Evolutionary conservation across 768 basidiomycete genomes (phyloP), one percentile per base, ranked within the genome.

Genomic region (Lactarius pseudohatsudake): DNA sequence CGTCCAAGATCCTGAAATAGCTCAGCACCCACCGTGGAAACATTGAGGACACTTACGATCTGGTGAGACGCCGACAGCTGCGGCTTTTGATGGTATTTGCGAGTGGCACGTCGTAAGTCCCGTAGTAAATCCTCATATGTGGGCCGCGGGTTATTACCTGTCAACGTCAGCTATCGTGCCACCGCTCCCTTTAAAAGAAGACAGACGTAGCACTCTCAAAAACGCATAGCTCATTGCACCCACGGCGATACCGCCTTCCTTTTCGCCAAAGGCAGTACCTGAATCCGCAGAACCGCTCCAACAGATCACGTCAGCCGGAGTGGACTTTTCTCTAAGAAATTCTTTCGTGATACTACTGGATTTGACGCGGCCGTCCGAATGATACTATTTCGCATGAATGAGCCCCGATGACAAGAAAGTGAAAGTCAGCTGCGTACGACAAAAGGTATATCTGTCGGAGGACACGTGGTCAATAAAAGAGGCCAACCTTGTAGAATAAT

Each of bases 181-280:
- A n/a, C 11, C 2, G 9, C 47, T 47, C 36, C 10, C 18, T 40
- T 22, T 16, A 50, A 10, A 40, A 28, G 11, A 34, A 30, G 36
- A 34, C 62, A 16, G 3, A 70, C 70, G 34, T 41, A 71, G 41
- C 34, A 50, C 68, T 36, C 34, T 71, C 55, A 71, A 36, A 55
- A 71, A 70, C 20, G 69, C 70, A 43, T 66, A 67, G 65, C 70
- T 71, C 70, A 71, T 71, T 28, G 70, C 70, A 36, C 70, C 70
- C 34, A 71, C 70, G 3, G 68, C 61, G 15, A 71, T 57, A 30
- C 68, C 65, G 4, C 60, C 65, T 22, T 43, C 58, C 0, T 57
- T 41, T 40, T 61, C 53, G 45, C 66, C 70, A 8, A 56, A 53
- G 10, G 68, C 34, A n/a, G 62, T 64, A 34, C 64, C 64, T 20